phyloP scores from a whole-genome alignment of 345 rosid genomes.

The Balakata baccata region DNA sequence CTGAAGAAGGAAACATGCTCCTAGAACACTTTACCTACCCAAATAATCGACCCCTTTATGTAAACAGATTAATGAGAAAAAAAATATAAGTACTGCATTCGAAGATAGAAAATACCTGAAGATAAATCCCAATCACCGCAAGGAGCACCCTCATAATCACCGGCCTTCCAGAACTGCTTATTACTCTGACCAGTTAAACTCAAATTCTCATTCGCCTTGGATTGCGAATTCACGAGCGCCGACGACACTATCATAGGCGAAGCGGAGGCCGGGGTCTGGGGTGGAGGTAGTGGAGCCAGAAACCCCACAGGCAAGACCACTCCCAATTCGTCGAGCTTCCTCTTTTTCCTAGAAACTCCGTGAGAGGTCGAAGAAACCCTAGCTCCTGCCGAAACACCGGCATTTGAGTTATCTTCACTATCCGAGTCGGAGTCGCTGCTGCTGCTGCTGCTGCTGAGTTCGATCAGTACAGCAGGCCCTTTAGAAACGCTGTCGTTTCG shows the following conservation, averaged over 20 bases:
- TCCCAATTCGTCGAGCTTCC: conserved; percentile 31
- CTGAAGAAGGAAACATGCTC: background rate
- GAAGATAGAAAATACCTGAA: conserved; percentile 41
- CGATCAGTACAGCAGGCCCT: conserved; percentile 35
- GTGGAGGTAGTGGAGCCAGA: conserved; percentile 33
- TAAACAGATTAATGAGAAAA: background rate
- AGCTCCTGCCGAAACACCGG: conserved; percentile 14
- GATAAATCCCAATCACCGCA: conserved; percentile 43
- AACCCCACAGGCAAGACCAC: conserved; percentile 47
- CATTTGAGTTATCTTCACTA: conserved; percentile 20
- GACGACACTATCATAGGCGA: conserved; percentile 4
- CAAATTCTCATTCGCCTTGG: conserved; percentile 3
- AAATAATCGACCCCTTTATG: background rate
- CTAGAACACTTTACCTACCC: background rate
- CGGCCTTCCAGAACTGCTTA: conserved; percentile 94
- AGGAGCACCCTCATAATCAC: conserved; percentile 64
- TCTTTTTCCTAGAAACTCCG: conserved; percentile 21
- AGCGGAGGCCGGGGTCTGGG: conserved; percentile 10
- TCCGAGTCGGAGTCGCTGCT: conserved; percentile 42
- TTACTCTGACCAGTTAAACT: conserved; percentile 22
- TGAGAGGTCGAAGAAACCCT: conserved; percentile 18
- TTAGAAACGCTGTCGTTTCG: conserved; percentile 11
- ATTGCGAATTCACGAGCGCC: background rate
- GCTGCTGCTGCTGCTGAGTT: conserved; percentile 39
- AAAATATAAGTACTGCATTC: background rate